Conservation (phyloP, 768 basidiomycete genomes). For the Panaeolus papilionaceus region DNA sequence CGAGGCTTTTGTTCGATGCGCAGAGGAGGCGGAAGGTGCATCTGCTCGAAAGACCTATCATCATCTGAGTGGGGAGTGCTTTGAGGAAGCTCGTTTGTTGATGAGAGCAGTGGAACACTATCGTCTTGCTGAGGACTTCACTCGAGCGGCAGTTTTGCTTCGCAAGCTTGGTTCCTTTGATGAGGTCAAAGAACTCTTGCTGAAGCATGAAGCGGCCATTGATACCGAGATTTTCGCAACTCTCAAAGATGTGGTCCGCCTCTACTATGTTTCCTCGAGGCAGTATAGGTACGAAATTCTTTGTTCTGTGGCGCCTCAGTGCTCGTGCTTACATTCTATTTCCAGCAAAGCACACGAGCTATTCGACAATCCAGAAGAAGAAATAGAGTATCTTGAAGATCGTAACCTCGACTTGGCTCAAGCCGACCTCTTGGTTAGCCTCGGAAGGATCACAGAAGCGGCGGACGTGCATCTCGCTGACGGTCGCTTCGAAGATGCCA, state of each 20-base stretch:
- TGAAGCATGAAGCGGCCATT: conserved; percentile 38
- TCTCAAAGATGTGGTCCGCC: conserved; percentile 49
- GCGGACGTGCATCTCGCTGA: conserved; percentile 57
- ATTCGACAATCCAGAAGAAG: conserved; percentile 59
- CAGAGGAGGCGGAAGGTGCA: conserved; percentile 30
- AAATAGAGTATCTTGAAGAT: conserved; percentile 60
- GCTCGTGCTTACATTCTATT: not conserved
- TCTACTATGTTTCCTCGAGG: conserved; percentile 50
- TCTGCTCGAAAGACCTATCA: conserved; percentile 43
- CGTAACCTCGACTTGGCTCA: conserved; percentile 57
- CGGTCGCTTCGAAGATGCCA: conserved; percentile 53
- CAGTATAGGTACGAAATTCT: conserved; percentile 38
- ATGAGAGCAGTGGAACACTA: conserved; percentile 53
- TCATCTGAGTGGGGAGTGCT: conserved; percentile 52
- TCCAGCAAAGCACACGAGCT: conserved; percentile 52
- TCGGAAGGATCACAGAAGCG: conserved; percentile 52
- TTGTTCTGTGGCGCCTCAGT: not conserved
- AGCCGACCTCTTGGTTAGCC: conserved; percentile 47
- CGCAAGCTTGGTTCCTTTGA: conserved; percentile 56
- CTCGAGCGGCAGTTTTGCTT: conserved; percentile 51
- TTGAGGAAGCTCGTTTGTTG: conserved; percentile 42
- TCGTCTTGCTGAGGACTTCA: conserved; percentile 47
- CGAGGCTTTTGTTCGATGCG: conserved; percentile 53
- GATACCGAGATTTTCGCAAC: conserved; percentile 35
- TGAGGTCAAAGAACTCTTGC: conserved; percentile 55